Conservation (phyloP, 2,329 filamentous ascomycete genomes). For the Fusarium sp. region DNA sequence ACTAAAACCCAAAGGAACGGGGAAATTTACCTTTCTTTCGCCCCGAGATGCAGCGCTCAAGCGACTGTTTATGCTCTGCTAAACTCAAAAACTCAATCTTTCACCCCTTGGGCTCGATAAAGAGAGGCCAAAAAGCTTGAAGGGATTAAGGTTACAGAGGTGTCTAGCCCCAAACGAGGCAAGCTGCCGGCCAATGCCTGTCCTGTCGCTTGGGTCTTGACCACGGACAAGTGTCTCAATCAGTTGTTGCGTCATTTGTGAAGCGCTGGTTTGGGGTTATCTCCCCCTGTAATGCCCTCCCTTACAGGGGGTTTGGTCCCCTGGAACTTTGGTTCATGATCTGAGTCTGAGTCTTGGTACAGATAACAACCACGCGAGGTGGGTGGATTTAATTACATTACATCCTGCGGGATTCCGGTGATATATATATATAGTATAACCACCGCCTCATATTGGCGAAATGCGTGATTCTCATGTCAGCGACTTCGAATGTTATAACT, state of each 20-base stretch:
- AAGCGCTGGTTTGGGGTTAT: neutral
- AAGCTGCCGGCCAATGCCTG: slow-evolving; percentile 18
- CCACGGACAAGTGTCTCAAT: slow-evolving; percentile 4
- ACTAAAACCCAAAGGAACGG: neutral
- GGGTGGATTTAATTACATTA: neutral
- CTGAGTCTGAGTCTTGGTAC: neutral
- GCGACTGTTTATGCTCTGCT: neutral
- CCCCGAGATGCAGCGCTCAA: neutral
- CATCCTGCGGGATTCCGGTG: neutral
- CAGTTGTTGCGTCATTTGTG: slow-evolving; percentile 20
- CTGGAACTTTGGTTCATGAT: neutral
- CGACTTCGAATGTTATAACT: neutral
- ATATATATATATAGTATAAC: neutral
- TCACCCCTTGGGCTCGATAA: neutral
- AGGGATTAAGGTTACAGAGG: slow-evolving; percentile 26
- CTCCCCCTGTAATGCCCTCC: neutral
- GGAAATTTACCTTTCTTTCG: neutral
- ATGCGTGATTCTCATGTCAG: neutral
- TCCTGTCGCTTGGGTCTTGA: neutral
- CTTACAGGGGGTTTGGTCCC: neutral
- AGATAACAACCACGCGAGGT: neutral
- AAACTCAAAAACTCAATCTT: neutral
- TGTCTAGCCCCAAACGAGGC: slow-evolving; percentile 25
- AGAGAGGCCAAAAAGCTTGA: slow-evolving; percentile 21
- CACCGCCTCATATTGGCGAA: neutral